Evolutionary conservation across 1,284 basidiomycete species (phyloP).

Genomic region (Malassezia equina): DNA sequence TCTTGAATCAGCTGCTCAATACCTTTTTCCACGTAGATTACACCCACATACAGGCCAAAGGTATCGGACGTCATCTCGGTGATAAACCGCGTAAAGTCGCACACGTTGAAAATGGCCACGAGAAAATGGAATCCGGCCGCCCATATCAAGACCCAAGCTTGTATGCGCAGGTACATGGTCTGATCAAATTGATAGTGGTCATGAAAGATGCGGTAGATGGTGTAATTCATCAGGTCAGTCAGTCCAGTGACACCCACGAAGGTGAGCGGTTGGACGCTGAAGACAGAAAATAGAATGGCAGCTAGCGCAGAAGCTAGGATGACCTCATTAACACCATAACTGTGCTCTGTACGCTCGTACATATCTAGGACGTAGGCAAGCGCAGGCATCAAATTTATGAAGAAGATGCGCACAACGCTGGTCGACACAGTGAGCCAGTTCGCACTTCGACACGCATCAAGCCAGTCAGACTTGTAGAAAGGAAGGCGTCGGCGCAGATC

Average conservation of each 20-base stretch:
- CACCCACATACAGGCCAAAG: constrained; percentile 61
- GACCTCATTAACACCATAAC: constrained; percentile 84
- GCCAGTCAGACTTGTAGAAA: constrained; percentile 53
- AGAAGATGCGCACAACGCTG: constrained; percentile 39
- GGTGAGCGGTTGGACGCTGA: constrained; percentile 81
- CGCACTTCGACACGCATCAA: constrained; percentile 22
- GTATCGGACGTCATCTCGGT: constrained; percentile 81
- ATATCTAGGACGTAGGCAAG: constrained; percentile 87
- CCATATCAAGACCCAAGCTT: constrained; percentile 78
- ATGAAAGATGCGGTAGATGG: constrained; percentile 43
- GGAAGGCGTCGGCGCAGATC: constrained; percentile 70
- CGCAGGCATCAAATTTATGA: constrained; percentile 63
- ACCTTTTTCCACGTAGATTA: constrained; percentile 49
- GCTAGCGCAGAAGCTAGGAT: constrained; percentile 56
- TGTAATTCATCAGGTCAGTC: constrained; percentile 48
- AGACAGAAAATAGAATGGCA: constrained; percentile 76
- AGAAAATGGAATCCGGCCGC: constrained; percentile 83
- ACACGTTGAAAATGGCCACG: constrained; percentile 65
- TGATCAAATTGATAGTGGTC: constrained; percentile 34
- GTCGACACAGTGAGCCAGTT: constrained; percentile 33
- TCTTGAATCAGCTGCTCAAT: constrained; percentile 50
- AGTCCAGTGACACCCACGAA: constrained; percentile 86
- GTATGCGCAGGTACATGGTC: constrained; percentile 34
- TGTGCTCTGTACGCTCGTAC: constrained; percentile 71
- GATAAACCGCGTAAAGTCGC: constrained; percentile 48